Evolutionary conservation across 164 flowering plant genomes (phyloP), one percentile per base, ranked within the genome.

Genomic region (Cinnamomum chago): DNA sequence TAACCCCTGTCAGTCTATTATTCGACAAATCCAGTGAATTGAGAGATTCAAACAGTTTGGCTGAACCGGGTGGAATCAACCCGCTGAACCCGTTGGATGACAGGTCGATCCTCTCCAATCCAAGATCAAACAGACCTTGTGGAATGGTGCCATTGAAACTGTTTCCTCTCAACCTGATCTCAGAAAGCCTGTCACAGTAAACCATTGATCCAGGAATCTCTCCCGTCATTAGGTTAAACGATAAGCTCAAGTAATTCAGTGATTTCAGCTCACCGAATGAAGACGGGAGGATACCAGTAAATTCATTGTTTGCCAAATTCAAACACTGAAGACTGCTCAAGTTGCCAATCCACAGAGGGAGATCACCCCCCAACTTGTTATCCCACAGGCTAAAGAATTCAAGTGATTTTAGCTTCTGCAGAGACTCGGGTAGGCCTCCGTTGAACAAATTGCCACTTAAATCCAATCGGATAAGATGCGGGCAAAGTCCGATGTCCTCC

Each of bases 81-180:
- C 94, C 96, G 2, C 67, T 75, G 52, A 94, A 58, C 17, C 65
- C 68, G 65, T 92, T 94, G 10, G 76, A 14, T 2, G 98, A 87
- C 65, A 94, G 62, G 70, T 94, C 95, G 0, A 92, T n/a, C 76
- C 87, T 92, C 23, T 86, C 86, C 77, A 93, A 73, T 0, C 89
- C 92, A 78, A 95, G 72, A 62, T 83, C 85, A 70, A 95, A 93
- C 81, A 95, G 77, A 0, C 85, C 87, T 40, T 74, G 81, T 0
- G 99, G 99, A 62, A 95, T 84, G 85, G 86, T 89, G 3, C 97
- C 97, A 76, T 73, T 84, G 71, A 95, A 85, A 2, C 47, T 60
- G 67, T 95, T 95, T 1, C 85, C 86, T 50, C 83, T 81, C 80
- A 95, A 68, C 9, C 77, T 77, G 23, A 92, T 70, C 47, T 81